Evolutionary conservation across 2,329 filamentous ascomycete genomes (phyloP).

Genomic region (Herpotrichia juniperi): DNA sequence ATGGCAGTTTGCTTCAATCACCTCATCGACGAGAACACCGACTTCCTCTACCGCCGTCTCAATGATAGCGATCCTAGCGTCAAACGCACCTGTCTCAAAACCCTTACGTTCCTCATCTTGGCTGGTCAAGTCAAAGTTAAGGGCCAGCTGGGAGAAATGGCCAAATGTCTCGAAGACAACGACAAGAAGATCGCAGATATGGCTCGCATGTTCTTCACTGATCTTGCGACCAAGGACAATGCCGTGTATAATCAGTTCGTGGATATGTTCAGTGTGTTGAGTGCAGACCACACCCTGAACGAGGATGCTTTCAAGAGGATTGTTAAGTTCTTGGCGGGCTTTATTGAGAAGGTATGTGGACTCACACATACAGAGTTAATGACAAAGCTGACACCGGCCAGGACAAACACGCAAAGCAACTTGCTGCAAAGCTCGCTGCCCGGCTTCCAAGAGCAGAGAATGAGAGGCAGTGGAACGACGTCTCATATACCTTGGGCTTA

Average conservation of each 20-base stretch:
- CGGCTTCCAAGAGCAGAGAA: slow-evolving; percentile 84
- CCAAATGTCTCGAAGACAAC: slow-evolving; percentile 96
- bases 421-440: slow-evolving; percentile 90
- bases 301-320: slow-evolving; percentile 88
- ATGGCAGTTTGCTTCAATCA: slow-evolving; percentile 99
- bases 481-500: slow-evolving; percentile 87
- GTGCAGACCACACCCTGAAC: slow-evolving; percentile 77
- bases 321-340: slow-evolving; percentile 89
- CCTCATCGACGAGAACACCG: slow-evolving; percentile 97
- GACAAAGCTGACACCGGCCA: slow-evolving; percentile 44
- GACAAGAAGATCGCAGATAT: slow-evolving; percentile 94
- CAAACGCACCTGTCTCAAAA: slow-evolving; percentile 98
- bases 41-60: slow-evolving; percentile 92
- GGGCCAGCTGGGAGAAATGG: slow-evolving; percentile 97
- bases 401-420: slow-evolving; percentile 97
- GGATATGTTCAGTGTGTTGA: slow-evolving; percentile 95
- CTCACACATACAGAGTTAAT: neutral
- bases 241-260: slow-evolving; percentile 99
- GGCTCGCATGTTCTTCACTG: slow-evolving; percentile 97
- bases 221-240: slow-evolving; percentile 97
- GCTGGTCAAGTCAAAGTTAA: slow-evolving; percentile 99
- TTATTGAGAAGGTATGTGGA: slow-evolving; percentile 87
- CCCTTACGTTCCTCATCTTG: slow-evolving; percentile 93
- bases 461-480: slow-evolving; percentile 96
- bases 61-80: slow-evolving; percentile 88